Conservation (phyloP, 2,329 filamentous ascomycete genomes). For the Macroventuria anomochaeta region DNA sequence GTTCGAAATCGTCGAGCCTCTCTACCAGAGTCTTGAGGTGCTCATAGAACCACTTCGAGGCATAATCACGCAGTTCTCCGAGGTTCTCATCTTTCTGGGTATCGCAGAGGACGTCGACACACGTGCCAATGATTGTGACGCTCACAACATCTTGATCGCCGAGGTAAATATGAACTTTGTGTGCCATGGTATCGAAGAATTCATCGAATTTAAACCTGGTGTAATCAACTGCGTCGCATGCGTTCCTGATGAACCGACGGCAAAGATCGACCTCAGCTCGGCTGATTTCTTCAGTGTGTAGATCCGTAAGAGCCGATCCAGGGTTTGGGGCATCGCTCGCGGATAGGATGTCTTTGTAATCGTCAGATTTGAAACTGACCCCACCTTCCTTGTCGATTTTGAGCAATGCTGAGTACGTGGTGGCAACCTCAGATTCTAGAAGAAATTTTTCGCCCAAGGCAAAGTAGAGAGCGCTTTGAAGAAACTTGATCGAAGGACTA, state of each 20-base stretch:
- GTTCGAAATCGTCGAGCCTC: conserved; percentile 10
- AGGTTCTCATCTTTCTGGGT: neutral
- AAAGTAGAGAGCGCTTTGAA: conserved; percentile 21
- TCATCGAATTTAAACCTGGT: conserved; percentile 18
- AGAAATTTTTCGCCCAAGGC: conserved; percentile 8
- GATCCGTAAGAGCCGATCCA: neutral
- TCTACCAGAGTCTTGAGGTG: conserved; percentile 12
- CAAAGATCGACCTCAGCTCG: conserved; percentile 15
- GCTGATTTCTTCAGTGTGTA: neutral
- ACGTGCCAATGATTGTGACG: neutral
- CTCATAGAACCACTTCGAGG: conserved; percentile 16
- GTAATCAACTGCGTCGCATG: conserved; percentile 12
- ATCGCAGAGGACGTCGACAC: neutral
- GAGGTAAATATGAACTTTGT: conserved; percentile 13
- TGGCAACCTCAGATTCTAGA: conserved; percentile 10
- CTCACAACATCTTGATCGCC: neutral
- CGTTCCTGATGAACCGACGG: conserved; percentile 14
- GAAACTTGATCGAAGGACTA: conserved; percentile 4
- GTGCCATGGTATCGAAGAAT: conserved; percentile 19
- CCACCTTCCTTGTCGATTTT: conserved; percentile 1
- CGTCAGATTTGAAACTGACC: conserved; percentile 13
- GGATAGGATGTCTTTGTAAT: conserved; percentile 2
- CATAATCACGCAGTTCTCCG: neutral
- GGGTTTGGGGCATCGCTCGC: neutral
- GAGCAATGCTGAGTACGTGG: conserved; percentile 14